Base-by-base conservation (phyloP, 2,329 filamentous ascomycete genomes). In the Neonectria hederae region DNA sequence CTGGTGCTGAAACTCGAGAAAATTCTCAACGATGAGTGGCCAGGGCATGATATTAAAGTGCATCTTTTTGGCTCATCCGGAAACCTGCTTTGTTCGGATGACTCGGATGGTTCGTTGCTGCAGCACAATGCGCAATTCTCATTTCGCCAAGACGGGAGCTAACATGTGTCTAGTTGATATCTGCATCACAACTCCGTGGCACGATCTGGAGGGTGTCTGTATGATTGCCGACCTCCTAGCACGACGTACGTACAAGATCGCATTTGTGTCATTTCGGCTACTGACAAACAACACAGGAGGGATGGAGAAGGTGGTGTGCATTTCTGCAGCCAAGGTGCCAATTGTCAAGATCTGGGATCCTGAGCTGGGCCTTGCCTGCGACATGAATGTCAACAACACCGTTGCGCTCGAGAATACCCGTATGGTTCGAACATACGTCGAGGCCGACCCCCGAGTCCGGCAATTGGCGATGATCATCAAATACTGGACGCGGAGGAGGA, bases 331-430 rank as follows among this genome's bases (percentile, higher is more conserved):
- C 64, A 98, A 97, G 80, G 96, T 99, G 14, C 95, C 96, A 4
- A 99, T 99, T 75, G 96, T 99, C 72, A 98, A 98, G 83, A 92
- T 97, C 60, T 99, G 96, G 94, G 96, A 99, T 77, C 96, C 96
- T 3, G 93, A 97, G 77, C 84, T 97, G 62, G 84, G 90, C 69
- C 84, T 99, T 54, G 92, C 94, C 17, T 97, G 94, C 78, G 96
- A 99, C 77, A 96, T 99, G 91, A 99, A 99, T 73, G 94, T 99
- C 81, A 99, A 99, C 82, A 99, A 98, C 74, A 96, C 94, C 0
- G 81, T 97, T 57, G 96, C 96, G 4, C 83, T 99, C 65, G 94
- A 98, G 78, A 99, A 99, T 75, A 99, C 96, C 14, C 89, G 94
- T 54, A 97, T 99, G 94, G 96, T 99, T 73, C 93, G 94, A 76